These are phyloP conservation scores for Raphanus hybrid DNA, from an alignment of 441 rosid genomes.

Conservation along the genomic window DNA sequence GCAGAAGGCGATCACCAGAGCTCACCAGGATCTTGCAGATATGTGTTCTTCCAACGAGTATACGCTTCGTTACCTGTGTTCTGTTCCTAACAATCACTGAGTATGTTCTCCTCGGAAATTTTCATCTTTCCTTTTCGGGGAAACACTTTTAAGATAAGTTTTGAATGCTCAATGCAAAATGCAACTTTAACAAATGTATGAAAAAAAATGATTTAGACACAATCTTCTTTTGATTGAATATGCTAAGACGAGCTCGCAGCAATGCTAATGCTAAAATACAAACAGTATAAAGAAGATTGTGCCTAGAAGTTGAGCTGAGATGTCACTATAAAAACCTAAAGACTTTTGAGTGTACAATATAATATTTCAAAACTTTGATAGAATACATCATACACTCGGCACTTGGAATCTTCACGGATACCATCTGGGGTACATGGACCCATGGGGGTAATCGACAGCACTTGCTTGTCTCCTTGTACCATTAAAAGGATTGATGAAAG, in stretches of 20 bases:
- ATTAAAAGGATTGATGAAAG: slow-evolving; percentile 20
- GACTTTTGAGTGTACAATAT: slow-evolving; percentile 14
- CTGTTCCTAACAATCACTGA: no score
- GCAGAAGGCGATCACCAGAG: no score
- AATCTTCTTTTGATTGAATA: slow-evolving; percentile 6
- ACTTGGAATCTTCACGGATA: slow-evolving; percentile 26
- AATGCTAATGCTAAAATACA: neutral
- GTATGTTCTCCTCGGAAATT: no score
- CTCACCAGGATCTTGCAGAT: no score
- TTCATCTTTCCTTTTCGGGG: no score
- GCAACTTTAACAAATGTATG: no score
- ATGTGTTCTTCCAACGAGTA: no score
- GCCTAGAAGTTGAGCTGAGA: slow-evolving; percentile 27
- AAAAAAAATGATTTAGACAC: slow-evolving; percentile 13
- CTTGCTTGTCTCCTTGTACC: slow-evolving; percentile 14
- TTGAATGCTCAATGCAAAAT: neutral
- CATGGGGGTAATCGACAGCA: slow-evolving; percentile 2
- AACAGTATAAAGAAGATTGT: slow-evolving; percentile 14
- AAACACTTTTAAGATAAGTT: neutral
- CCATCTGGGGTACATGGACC: slow-evolving; percentile 28
- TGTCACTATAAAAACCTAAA: slow-evolving; percentile 35
- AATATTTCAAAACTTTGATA: slow-evolving; percentile 35
- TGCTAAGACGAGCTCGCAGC: neutral
- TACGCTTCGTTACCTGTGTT: no score
- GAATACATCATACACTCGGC: neutral